Percentiles rank a stretch among this genome's conserved stretches.
Conservation (phyloP, 108 stramenopile genomes). For the Skeletonema grethae region DNA sequence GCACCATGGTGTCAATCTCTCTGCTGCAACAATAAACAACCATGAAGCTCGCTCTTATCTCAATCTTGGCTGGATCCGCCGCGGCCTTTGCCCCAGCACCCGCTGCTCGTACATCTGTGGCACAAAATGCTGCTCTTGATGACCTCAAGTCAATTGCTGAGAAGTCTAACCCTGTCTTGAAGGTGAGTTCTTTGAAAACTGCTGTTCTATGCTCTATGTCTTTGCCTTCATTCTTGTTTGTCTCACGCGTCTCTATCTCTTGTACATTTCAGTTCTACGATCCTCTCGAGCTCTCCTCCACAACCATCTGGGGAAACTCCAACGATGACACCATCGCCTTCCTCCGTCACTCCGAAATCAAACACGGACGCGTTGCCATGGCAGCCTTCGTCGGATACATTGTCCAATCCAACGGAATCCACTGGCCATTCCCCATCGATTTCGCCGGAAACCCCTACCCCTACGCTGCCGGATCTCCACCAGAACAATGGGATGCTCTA, state of each 20-base stretch:
- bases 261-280: slow-evolving; percentile 61
- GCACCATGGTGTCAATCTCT: slow-evolving; percentile 5
- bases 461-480: slow-evolving; percentile 54
- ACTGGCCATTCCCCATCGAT: slow-evolving; percentile 62
- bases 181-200: slow-evolving; percentile 37
- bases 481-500: slow-evolving; percentile 82
- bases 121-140: slow-evolving; percentile 49
- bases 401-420: slow-evolving; percentile 75
- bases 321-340: slow-evolving; percentile 72
- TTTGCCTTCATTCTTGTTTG: not conserved
- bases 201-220: not conserved
- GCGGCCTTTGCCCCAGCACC: slow-evolving; percentile 79
- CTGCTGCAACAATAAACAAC: slow-evolving; percentile 15
- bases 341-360: slow-evolving; percentile 79
- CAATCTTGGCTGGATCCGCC: slow-evolving; percentile 68
- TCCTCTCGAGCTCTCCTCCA: slow-evolving; percentile 67
- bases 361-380: slow-evolving; percentile 83
- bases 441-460: slow-evolving; percentile 60
- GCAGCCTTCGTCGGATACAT: slow-evolving; percentile 76
- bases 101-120: slow-evolving; percentile 36
- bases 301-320: slow-evolving; percentile 72
- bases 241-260: slow-evolving; percentile 9
- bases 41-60: slow-evolving; percentile 66
- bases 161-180: slow-evolving; percentile 76
- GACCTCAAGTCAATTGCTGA: slow-evolving; percentile 70